These are phyloP conservation scores for Cucurbita pepo DNA, from an alignment of 306 rosid genomes.

Conservation along the genomic window DNA sequence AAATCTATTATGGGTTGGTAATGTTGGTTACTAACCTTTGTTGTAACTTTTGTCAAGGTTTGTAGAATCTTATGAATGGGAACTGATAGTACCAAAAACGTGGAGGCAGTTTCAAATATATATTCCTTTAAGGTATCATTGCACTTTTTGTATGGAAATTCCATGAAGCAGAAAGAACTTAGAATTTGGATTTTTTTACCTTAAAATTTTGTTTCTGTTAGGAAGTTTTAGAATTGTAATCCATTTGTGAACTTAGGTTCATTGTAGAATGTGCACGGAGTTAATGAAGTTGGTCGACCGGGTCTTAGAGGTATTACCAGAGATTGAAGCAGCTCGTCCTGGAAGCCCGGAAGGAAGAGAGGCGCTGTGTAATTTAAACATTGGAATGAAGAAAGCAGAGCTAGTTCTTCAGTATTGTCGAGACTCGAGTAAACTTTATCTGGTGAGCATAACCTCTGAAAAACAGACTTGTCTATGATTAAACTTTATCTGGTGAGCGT, in stretches of 20 bases:
- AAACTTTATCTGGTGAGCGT: not conserved
- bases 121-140: conserved; percentile 40
- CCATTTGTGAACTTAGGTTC: conserved; percentile 39
- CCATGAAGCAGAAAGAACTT: not conserved
- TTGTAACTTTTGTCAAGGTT: conserved; percentile 14
- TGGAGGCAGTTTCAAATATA: conserved; percentile 18
- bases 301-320: conserved; percentile 38
- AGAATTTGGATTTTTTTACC: not conserved
- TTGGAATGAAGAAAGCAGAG: conserved; percentile 39
- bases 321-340: conserved; percentile 70
- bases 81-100: conserved; percentile 37
- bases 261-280: conserved; percentile 42
- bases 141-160: not conserved
- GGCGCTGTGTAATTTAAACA: conserved; percentile 38
- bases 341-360: conserved; percentile 52
- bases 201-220: no score
- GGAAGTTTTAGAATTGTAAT: conserved; percentile 2
- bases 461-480: not conserved
- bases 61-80: conserved; percentile 40
- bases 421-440: conserved; percentile 73
- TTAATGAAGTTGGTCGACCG: conserved; percentile 37
- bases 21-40: not conserved
- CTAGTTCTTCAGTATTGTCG: conserved; percentile 41
- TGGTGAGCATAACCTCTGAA: conserved; percentile 32
- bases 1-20: not conserved